Evolutionary conservation across 768 basidiomycete genomes (phyloP), one percentile per base, ranked within the genome.

Genomic region (Boletus huronensis): DNA sequence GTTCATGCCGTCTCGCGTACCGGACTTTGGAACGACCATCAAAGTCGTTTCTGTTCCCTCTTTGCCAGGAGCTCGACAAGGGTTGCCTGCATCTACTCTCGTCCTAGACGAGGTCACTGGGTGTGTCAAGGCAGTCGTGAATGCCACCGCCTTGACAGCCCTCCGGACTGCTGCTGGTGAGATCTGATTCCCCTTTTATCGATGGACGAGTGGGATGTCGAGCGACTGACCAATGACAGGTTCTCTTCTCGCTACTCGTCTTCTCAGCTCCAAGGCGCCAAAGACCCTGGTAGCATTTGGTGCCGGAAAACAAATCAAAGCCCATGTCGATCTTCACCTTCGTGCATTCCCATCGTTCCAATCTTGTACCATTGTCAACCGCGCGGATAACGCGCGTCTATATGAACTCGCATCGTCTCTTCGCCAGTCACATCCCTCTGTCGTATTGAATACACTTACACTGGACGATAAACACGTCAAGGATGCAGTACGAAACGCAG

Each of bases 1-100:
- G 3, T 88, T 93, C 70, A 96, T 96, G 93, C 92, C 93, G 2
- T 82, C 89, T 7, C 80, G 86, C 25, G 74, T 87, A 10, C 66
- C 72, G 21, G 54, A 58, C 26, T 38, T 64, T n/a, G 84, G 83
- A 2, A 87, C 87, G 1, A 73, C 87, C 3, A 75, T 91, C 55
- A 95, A 97, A 70, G 79, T 91, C n/a, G 93, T 91, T 3, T 87
- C 83, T 28, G 77, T 93, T 2, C 93, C 93, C 0, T 73, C 70
- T 3, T 59, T 58, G 1, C 50, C 69, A 1, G 74, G 64, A 2
- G 78, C 78, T 42, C 63, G 58, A 19, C 67, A 74, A 3, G 93
- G 93, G 0, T 65, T 96, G 19, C 88, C 92, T 6, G 92, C 79
- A 0, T 85, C 84, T 0, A 95, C 89, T 0, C 66, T 93, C 39